Evolutionary conservation across 2,329 filamentous ascomycete genomes (phyloP).

Genomic region (Sporothrix sp.): DNA sequence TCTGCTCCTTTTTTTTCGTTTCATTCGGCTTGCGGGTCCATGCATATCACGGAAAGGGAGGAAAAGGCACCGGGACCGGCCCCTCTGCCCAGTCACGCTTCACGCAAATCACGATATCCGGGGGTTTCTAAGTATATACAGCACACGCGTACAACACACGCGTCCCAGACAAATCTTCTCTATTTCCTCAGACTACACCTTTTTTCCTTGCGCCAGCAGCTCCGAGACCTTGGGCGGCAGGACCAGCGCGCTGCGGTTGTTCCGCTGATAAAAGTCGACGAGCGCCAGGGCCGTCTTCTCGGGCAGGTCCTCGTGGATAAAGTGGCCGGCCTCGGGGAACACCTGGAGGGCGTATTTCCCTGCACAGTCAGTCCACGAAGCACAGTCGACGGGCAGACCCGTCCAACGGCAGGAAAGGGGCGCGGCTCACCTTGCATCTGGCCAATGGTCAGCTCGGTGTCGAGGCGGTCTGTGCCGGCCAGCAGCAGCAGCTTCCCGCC

Average conservation of each 20-base stretch:
- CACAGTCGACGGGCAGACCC: no score
- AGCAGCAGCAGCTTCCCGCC: constrained; percentile 79
- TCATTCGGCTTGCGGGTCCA: not conserved
- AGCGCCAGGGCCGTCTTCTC: constrained; percentile 78
- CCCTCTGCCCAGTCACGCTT: not conserved
- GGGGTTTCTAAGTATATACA: not conserved
- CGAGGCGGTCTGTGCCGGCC: constrained; percentile 80
- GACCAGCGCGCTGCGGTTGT: constrained; percentile 75
- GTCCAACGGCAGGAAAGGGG: no score
- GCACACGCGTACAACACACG: no score
- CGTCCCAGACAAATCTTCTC: not conserved
- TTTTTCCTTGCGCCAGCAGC: constrained; percentile 52
- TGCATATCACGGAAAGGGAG: not conserved
- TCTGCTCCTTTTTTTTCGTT: not conserved
- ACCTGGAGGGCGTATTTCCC: constrained; percentile 94
- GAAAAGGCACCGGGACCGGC: not conserved
- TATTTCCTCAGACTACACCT: constrained; percentile 31
- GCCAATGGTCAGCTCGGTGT: constrained; percentile 87
- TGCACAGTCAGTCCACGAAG: constrained; percentile 20
- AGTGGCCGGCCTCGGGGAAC: constrained; percentile 90
- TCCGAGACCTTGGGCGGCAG: constrained; percentile 87
- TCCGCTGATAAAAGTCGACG: constrained; percentile 84
- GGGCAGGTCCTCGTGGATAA: constrained; percentile 90
- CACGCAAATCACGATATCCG: not conserved
- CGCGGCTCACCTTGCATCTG: constrained; percentile 76